phyloP scores from a whole-genome alignment of 495 filamentous ascomycete genomes.

The Cercophora scortea region DNA sequence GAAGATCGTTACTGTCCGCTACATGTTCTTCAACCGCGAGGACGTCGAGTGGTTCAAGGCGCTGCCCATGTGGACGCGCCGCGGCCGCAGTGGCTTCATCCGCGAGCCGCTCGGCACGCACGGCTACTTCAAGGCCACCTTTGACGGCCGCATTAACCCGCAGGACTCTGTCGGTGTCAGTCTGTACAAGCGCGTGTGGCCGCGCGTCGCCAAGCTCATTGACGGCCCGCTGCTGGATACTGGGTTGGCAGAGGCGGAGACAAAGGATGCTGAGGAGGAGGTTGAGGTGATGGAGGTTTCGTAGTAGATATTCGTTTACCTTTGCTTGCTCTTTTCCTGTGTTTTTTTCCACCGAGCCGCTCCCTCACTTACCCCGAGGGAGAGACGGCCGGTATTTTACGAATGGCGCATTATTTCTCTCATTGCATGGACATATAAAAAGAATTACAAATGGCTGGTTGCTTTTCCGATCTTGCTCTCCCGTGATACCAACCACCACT shows the following conservation, averaged over 20 bases:
- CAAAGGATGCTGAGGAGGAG: slow-evolving; percentile 12
- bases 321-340: neutral
- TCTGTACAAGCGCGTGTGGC: slow-evolving; percentile 91
- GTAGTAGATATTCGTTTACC: neutral
- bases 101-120: slow-evolving; percentile 94
- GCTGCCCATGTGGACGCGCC: slow-evolving; percentile 84
- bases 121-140: slow-evolving; percentile 98
- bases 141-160: slow-evolving; percentile 91
- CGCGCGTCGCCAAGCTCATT: slow-evolving; percentile 55
- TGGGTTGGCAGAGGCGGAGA: slow-evolving; percentile 1
- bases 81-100: slow-evolving; percentile 79
- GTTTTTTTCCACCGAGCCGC: neutral
- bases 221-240: slow-evolving; percentile 20
- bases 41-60: slow-evolving; percentile 97
- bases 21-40: slow-evolving; percentile 98
- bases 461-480: neutral
- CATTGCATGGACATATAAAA: neutral
- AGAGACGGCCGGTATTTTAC: neutral
- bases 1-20: slow-evolving; percentile 88
- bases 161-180: slow-evolving; percentile 88
- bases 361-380: neutral
- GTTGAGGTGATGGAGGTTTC: slow-evolving; percentile 28
- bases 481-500: neutral
- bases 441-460: neutral
- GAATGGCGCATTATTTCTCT: neutral